Evolutionary conservation across 2,329 filamentous ascomycete species (phyloP).

Genomic region (Phaeosphaeria sp.): DNA sequence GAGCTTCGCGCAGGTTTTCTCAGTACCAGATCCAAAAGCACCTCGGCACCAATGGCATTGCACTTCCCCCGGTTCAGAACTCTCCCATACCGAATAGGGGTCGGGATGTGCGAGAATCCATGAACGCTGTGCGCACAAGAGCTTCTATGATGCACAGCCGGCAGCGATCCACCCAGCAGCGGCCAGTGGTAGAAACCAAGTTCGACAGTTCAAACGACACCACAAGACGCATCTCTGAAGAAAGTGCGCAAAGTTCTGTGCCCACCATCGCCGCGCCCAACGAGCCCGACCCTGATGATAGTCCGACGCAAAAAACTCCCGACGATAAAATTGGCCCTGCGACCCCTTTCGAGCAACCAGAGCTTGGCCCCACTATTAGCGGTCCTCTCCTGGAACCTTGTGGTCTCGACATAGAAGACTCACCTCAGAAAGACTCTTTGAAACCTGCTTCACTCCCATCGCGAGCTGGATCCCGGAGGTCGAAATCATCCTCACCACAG

Average conservation of each 20-base stretch:
- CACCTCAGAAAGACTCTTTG: conserved; percentile 29
- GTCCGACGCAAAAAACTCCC: conserved; percentile 60
- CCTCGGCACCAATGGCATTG: conserved; percentile 83
- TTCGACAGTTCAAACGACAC: conserved; percentile 60
- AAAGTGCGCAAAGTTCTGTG: conserved; percentile 53
- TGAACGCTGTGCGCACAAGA: conserved; percentile 72
- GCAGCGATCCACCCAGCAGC: conserved; percentile 56
- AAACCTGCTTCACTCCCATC: conserved; percentile 27
- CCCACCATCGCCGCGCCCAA: conserved; percentile 44
- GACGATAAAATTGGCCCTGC: conserved; percentile 66
- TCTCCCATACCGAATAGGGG: conserved; percentile 85
- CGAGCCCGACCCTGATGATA: conserved; percentile 40
- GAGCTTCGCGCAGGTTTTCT: conserved; percentile 92
- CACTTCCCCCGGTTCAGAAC: conserved; percentile 78
- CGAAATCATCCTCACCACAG: conserved; percentile 50
- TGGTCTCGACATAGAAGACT: conserved; percentile 28
- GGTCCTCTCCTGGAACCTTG: conserved; percentile 44
- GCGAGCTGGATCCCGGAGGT: conserved; percentile 39
- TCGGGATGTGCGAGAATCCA: conserved; percentile 81
- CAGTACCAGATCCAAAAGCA: conserved; percentile 97
- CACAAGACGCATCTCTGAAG: conserved; percentile 67
- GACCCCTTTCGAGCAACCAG: conserved; percentile 42
- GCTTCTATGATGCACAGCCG: conserved; percentile 62
- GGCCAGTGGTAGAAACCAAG: conserved; percentile 63
- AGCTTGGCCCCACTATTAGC: conserved; percentile 43